These are phyloP conservation scores for Nigrospora oryzae DNA, from an alignment of 2,329 filamentous ascomycete genomes.

Conservation along the genomic window DNA sequence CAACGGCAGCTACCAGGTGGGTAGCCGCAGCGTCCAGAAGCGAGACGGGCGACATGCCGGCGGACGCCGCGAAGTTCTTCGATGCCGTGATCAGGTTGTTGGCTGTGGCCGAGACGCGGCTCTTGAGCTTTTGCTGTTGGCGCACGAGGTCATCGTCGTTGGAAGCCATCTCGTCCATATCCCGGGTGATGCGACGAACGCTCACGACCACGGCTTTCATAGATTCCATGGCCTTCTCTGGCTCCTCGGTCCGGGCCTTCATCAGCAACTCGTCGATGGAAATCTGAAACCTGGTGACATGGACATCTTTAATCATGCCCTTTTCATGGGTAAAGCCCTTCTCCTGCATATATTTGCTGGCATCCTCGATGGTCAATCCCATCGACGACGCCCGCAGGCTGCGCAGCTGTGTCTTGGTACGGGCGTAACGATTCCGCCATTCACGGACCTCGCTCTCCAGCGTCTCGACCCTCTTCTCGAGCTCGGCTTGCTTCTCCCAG, in stretches of 20 bases:
- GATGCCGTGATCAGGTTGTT: constrained; percentile 94
- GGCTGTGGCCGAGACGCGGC: constrained; percentile 80
- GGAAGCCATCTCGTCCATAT: constrained; percentile 54
- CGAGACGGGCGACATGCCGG: constrained; percentile 85
- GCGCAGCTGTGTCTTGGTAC: constrained; percentile 78
- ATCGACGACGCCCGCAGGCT: constrained; percentile 73
- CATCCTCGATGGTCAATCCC: constrained; percentile 62
- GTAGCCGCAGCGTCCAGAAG: constrained; percentile 88
- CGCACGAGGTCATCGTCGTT: constrained; percentile 45
- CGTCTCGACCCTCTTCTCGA: constrained; percentile 65
- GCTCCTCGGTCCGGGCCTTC: constrained; percentile 63
- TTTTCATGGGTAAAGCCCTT: constrained; percentile 60
- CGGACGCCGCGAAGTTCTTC: constrained; percentile 79
- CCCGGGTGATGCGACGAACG: constrained; percentile 77
- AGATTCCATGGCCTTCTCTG: constrained; percentile 67
- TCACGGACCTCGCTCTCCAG: constrained; percentile 79
- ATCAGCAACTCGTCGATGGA: constrained; percentile 85
- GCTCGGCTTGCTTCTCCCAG: constrained; percentile 72
- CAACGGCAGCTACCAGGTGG: constrained; percentile 75
- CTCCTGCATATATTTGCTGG: constrained; percentile 57
- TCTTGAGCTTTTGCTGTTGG: constrained; percentile 63
- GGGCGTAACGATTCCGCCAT: constrained; percentile 86
- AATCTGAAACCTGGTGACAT: constrained; percentile 92
- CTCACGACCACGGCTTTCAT: constrained; percentile 81
- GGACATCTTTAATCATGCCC: constrained; percentile 80